Conservation (phyloP, 495 filamentous ascomycete species). For the Margaritispora aquatica region DNA sequence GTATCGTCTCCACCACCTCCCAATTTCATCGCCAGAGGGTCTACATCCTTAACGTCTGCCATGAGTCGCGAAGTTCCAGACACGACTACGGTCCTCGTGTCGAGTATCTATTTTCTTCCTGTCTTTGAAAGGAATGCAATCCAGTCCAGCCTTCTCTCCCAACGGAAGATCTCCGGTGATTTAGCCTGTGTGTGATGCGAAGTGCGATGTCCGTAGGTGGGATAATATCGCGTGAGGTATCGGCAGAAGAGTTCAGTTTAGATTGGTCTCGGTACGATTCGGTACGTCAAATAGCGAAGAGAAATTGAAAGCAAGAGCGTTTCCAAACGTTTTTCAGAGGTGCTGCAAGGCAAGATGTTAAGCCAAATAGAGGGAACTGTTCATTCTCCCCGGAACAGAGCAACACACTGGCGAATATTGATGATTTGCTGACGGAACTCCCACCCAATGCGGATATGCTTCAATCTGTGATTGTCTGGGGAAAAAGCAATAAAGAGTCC, state of each 20-base stretch:
- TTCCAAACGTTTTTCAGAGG: too few relatives aligned
- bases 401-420: not conserved
- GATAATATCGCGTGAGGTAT: too few relatives aligned
- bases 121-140: not conserved
- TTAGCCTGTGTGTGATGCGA: not conserved
- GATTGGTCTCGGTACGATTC: too few relatives aligned
- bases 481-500: not conserved
- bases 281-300: too few relatives aligned
- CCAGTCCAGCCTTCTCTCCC: not conserved
- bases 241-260: too few relatives aligned
- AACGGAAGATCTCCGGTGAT: not conserved
- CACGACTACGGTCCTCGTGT: not conserved
- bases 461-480: not conserved
- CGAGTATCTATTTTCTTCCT: too few relatives aligned
- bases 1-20: constrained; percentile 1
- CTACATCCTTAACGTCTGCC: constrained; percentile 5
- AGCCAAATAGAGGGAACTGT: not conserved
- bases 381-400: not conserved
- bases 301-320: too few relatives aligned
- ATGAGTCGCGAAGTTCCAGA: not conserved
- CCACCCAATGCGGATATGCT: not conserved
- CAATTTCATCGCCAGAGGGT: not conserved
- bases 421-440: not conserved
- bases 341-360: too few relatives aligned
- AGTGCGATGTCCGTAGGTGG: too few relatives aligned